Percentiles rank a stretch among this genome's conserved stretches.
phyloP scores from a whole-genome alignment of 2,329 filamentous ascomycete species.

The Knoxdaviesia proteae region DNA sequence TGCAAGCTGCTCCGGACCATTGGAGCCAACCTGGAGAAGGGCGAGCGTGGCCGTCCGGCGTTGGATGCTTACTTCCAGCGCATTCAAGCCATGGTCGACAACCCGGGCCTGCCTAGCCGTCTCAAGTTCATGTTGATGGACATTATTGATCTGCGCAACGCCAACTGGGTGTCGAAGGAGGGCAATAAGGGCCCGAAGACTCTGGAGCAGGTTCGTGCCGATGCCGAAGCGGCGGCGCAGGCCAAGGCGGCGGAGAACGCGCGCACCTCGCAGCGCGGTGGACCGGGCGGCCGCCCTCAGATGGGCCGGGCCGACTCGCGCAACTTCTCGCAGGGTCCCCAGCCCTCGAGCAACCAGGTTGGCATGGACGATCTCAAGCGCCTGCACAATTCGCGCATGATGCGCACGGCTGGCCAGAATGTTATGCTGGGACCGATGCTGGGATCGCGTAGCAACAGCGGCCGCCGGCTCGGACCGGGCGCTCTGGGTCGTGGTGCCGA shows the following conservation, averaged over 20 bases:
- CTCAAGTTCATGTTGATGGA: conserved; percentile 96
- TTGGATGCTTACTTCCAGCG: conserved; percentile 84
- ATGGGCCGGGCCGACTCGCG: conserved; percentile 74
- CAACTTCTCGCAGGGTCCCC: conserved; percentile 53
- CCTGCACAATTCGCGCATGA: conserved; percentile 36
- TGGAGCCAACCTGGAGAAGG: conserved; percentile 74
- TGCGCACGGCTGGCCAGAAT: conserved; percentile 40
- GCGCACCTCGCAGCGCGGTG: conserved; percentile 41
- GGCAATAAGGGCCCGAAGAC: conserved; percentile 91
- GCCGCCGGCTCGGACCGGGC: conserved; percentile 58
- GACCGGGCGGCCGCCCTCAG: conserved; percentile 44
- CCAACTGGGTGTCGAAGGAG: conserved; percentile 72
- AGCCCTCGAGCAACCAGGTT: conserved; percentile 65
- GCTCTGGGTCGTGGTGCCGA: conserved; percentile 55
- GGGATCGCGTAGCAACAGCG: conserved; percentile 75
- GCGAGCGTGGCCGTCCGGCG: conserved; percentile 24
- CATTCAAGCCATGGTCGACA: conserved; percentile 63
- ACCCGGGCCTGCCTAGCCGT: conserved; percentile 65
- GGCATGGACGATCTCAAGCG: conserved; percentile 81
- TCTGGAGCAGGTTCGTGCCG: conserved; percentile 72
- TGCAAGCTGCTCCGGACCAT: conserved; percentile 85
- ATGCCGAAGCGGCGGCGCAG: conserved; percentile 56
- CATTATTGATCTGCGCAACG: conserved; percentile 61
- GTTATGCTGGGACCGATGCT: conserved; percentile 67
- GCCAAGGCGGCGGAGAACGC: conserved; percentile 61